Evolutionary conservation across 129 eudicot species (phyloP).

Genomic region (Escallonia rubra): DNA sequence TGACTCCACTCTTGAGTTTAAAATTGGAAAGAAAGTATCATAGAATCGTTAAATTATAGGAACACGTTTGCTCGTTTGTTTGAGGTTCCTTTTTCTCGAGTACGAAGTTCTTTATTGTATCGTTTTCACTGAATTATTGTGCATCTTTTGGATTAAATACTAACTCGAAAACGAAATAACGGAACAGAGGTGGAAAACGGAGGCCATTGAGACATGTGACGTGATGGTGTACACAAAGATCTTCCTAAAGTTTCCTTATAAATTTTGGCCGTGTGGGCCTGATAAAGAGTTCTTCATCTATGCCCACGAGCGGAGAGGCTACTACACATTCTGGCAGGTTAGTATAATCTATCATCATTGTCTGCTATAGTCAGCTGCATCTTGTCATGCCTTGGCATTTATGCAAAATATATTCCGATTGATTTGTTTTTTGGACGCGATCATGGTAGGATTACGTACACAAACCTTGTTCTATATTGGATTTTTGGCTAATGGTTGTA

Average conservation of each 20-base stretch:
- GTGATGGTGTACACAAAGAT: slow-evolving; percentile 91
- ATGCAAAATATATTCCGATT: background rate
- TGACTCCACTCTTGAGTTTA: background rate
- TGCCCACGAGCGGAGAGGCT: slow-evolving; percentile 85
- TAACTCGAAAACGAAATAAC: slow-evolving; percentile 13
- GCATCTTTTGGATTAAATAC: background rate
- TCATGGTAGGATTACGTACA: too few species aligned
- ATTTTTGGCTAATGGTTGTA: background rate
- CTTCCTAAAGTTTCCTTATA: slow-evolving; percentile 68
- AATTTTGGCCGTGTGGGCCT: slow-evolving; percentile 89
- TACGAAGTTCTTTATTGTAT: slow-evolving; percentile 1
- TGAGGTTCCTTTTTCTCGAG: slow-evolving; percentile 2
- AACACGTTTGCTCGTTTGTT: slow-evolving; percentile 1
- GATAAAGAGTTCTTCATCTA: slow-evolving; percentile 85
- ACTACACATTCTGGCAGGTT: slow-evolving; percentile 98
- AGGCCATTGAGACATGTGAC: slow-evolving; percentile 69
- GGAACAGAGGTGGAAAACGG: slow-evolving; percentile 82
- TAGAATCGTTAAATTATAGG: background rate
- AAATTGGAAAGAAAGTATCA: background rate
- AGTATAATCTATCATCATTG: background rate
- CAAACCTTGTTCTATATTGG: background rate
- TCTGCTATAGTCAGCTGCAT: background rate
- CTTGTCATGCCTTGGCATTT: background rate
- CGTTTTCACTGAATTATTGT: background rate
- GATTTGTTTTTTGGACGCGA: background rate